Evolutionary conservation across 1,284 basidiomycete genomes (phyloP).

Genomic region (Hymenochaete sp.): DNA sequence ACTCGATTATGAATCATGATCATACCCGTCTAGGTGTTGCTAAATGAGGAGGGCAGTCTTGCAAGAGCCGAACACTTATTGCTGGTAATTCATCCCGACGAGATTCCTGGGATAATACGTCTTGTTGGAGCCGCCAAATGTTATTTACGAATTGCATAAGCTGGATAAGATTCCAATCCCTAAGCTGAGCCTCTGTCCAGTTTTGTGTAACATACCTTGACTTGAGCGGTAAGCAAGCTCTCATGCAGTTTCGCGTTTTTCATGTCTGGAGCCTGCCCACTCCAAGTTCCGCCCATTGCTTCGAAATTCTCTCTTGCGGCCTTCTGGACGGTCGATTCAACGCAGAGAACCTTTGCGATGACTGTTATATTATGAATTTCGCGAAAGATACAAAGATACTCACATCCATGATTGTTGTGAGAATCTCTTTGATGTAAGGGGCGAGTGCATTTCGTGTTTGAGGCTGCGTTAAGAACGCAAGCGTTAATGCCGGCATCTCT

Average conservation of each 20-base stretch:
- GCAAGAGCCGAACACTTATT: slow-evolving; percentile 77
- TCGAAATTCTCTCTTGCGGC: slow-evolving; percentile 75
- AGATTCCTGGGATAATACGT: slow-evolving; percentile 52
- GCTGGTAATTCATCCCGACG: slow-evolving; percentile 81
- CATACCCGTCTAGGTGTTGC: slow-evolving; percentile 72
- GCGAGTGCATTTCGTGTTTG: slow-evolving; percentile 64
- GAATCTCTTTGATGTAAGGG: slow-evolving; percentile 58
- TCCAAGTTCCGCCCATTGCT: slow-evolving; percentile 74
- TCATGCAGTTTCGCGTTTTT: slow-evolving; percentile 75
- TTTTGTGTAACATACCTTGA: slow-evolving; percentile 53
- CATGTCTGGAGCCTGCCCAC: slow-evolving; percentile 75
- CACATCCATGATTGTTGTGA: slow-evolving; percentile 69
- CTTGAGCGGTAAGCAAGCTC: slow-evolving; percentile 89
- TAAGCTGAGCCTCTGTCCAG: neutral
- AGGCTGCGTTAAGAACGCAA: slow-evolving; percentile 87
- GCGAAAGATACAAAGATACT: slow-evolving; percentile 29
- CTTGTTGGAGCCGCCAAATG: slow-evolving; percentile 66
- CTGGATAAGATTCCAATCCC: slow-evolving; percentile 33
- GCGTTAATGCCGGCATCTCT: slow-evolving; percentile 92
- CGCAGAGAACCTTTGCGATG: slow-evolving; percentile 42
- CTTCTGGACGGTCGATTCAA: slow-evolving; percentile 85
- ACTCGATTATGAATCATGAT: neutral
- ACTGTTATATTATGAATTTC: neutral
- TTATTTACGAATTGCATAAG: slow-evolving; percentile 92
- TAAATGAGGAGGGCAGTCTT: slow-evolving; percentile 88